Evolutionary conservation across 345 rosid genomes (phyloP).

Genomic region (Salix arbutifolia): DNA sequence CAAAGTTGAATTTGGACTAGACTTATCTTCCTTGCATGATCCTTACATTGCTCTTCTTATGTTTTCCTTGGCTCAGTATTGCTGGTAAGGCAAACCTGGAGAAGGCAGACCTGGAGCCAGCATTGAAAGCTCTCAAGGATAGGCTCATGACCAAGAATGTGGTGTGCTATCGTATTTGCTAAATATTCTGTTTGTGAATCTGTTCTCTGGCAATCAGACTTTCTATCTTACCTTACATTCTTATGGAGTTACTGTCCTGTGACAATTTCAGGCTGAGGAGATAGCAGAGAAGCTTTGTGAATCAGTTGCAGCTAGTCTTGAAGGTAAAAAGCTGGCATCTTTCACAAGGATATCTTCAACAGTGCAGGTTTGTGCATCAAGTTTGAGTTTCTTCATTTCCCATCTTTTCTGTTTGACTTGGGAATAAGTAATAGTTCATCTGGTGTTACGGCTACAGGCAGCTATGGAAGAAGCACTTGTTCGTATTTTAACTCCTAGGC

Average conservation of each 20-base stretch:
- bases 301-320: conserved; percentile 93
- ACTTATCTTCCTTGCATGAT: not conserved
- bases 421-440: not conserved
- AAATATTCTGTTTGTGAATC: not conserved
- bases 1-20: not conserved
- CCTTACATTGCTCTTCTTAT: not conserved
- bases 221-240: not conserved
- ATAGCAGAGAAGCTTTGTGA: conserved; percentile 98
- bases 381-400: conserved; percentile 1
- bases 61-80: conserved; percentile 51
- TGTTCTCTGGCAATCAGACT: not conserved
- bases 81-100: conserved; percentile 98
- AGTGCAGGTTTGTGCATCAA: conserved; percentile 58
- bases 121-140: conserved; percentile 92
- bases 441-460: conserved; percentile 43
- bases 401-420: not conserved
- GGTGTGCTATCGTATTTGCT: conserved; percentile 43
- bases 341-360: conserved; percentile 96
- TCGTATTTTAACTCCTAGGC: conserved; percentile 94
- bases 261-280: conserved; percentile 78
- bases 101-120: conserved; percentile 85
- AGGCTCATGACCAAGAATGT: conserved; percentile 99
- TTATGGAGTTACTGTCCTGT: conserved; percentile 4
- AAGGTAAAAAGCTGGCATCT: conserved; percentile 91
- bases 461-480: conserved; percentile 98